Conservation (phyloP, 2,329 filamentous ascomycete genomes). For the Metarhizium robertsii region DNA sequence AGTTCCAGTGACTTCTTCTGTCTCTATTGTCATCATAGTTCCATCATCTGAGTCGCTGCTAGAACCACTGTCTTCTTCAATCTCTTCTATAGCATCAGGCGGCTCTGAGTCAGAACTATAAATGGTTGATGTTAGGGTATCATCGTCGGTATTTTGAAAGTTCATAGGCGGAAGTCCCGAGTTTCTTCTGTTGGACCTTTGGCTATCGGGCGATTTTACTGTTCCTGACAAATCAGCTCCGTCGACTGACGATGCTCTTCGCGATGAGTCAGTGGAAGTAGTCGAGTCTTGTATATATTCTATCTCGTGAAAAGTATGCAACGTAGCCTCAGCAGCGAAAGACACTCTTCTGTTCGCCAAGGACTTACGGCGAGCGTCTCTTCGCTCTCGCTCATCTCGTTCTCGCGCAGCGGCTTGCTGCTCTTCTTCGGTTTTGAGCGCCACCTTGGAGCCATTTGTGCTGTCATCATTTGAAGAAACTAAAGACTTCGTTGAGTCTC, state of each 20-base stretch:
- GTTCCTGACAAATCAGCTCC: constrained; percentile 27
- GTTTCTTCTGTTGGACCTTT: constrained; percentile 53
- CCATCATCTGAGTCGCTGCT: constrained; percentile 60
- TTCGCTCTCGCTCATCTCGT: constrained; percentile 62
- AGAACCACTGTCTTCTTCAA: constrained; percentile 37
- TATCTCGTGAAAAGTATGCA: constrained; percentile 94
- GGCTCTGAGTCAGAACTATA: constrained; percentile 59
- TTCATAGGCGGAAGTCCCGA: constrained; percentile 57
- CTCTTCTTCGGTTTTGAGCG: constrained; percentile 59
- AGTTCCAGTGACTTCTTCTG: constrained; percentile 65
- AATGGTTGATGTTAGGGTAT: constrained; percentile 66
- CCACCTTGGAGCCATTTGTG: constrained; percentile 44
- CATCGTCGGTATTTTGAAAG: constrained; percentile 56
- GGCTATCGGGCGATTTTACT: constrained; percentile 52
- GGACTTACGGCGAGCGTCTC: constrained; percentile 86
- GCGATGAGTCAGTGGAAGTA: constrained; percentile 65
- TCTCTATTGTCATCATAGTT: constrained; percentile 74
- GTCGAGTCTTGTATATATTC: constrained; percentile 85
- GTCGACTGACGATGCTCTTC: constrained; percentile 55
- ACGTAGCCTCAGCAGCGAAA: constrained; percentile 91
- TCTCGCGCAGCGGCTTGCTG: constrained; percentile 61
- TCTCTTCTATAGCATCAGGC: constrained; percentile 44
- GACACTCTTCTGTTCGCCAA: constrained; percentile 89
- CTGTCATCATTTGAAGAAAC: constrained; percentile 14
- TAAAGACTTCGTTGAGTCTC: constrained; percentile 6